Evolutionary conservation across 495 filamentous ascomycete species (phyloP).

Genomic region (Aspergillus diversus): DNA sequence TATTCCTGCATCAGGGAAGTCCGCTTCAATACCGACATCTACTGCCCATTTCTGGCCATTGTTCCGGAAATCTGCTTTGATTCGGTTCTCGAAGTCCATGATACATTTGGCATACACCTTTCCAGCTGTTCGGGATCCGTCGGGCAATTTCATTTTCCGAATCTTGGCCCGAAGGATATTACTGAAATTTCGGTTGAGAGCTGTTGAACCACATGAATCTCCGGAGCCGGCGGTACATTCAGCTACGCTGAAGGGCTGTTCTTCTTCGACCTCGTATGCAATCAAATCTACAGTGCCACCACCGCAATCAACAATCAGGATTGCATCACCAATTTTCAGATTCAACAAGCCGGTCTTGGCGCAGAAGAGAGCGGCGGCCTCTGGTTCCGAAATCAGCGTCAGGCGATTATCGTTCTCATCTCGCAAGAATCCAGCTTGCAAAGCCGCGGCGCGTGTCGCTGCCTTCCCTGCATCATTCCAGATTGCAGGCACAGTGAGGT

Average conservation of each 20-base stretch:
- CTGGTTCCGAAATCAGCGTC: conserved; percentile 75
- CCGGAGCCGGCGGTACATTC: conserved; percentile 80
- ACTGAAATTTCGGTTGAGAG: conserved; percentile 80
- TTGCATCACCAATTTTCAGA: conserved; percentile 74
- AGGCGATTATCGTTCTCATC: conserved; percentile 78
- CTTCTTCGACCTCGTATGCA: conserved; percentile 80
- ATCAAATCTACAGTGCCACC: conserved; percentile 82
- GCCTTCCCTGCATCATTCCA: conserved; percentile 85
- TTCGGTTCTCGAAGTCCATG: conserved; percentile 83
- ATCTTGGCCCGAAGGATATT: conserved; percentile 82
- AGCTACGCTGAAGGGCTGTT: conserved; percentile 74
- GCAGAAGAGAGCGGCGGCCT: conserved; percentile 79
- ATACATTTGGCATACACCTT: conserved; percentile 84
- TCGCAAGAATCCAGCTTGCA: conserved; percentile 75
- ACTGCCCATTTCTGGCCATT: conserved; percentile 84
- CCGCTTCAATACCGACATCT: conserved; percentile 78
- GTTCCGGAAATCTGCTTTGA: conserved; percentile 83
- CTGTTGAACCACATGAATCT: conserved; percentile 78
- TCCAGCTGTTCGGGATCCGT: conserved; percentile 74
- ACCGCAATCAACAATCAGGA: conserved; percentile 79
- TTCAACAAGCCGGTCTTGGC: conserved; percentile 77
- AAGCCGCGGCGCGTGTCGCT: conserved; percentile 73
- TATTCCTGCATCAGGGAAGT: conserved; percentile 78
- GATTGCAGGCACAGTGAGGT: conserved; percentile 76
- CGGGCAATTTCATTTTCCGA: conserved; percentile 80